phyloP scores from a whole-genome alignment of 345 rosid species.

The Salix arbutifolia region DNA sequence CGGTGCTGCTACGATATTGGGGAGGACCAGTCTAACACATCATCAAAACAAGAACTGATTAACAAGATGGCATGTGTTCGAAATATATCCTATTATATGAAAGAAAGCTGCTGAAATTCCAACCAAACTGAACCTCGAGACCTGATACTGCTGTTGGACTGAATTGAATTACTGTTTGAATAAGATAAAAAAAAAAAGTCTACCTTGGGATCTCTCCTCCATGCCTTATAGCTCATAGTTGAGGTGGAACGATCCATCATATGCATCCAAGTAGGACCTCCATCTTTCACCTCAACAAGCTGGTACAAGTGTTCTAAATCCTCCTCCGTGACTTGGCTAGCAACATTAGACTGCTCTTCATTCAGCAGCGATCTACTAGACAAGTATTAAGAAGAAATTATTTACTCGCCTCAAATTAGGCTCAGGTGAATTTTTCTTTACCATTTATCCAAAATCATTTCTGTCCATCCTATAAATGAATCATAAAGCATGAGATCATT shows the following conservation, averaged over 20 bases:
- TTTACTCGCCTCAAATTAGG: not conserved
- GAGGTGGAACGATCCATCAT: conserved; percentile 69
- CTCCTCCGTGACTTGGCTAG: conserved; percentile 41
- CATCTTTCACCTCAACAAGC: conserved; percentile 69
- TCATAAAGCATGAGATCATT: not conserved
- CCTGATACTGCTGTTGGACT: not conserved
- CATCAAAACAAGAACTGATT: not conserved
- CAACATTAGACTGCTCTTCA: conserved; percentile 34
- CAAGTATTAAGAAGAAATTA: conserved; percentile 4
- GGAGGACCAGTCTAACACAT: conserved; percentile 60
- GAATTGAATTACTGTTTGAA: not conserved
- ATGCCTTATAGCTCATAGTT: conserved; percentile 67
- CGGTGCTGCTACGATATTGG: conserved; percentile 55
- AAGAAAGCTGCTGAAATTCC: not conserved
- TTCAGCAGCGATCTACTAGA: conserved; percentile 32
- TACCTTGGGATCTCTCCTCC: conserved; percentile 73
- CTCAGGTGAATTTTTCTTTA: not conserved
- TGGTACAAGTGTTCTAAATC: conserved; percentile 58
- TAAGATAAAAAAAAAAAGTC: not conserved
- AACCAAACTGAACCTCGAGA: not conserved
- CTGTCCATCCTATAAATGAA: not conserved
- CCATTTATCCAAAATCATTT: not conserved
- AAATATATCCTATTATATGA: not conserved
- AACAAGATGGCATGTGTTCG: not conserved
- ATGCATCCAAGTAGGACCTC: conserved; percentile 63